Conservation (phyloP, 2,329 filamentous ascomycete species). For the Fusarium sp. region DNA sequence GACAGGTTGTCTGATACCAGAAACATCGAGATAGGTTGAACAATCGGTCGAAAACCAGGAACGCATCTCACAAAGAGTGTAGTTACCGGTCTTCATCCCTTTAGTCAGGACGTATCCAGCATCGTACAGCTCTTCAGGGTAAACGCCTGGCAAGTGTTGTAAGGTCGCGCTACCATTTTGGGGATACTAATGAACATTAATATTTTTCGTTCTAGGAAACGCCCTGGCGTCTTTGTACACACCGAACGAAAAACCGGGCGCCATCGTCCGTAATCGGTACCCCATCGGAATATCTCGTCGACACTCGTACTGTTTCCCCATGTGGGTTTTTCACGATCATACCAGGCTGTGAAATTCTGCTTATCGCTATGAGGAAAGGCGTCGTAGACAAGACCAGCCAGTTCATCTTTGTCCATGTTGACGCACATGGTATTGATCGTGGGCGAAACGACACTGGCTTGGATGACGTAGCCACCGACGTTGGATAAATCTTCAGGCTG, state of each 20-base stretch:
- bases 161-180: neutral
- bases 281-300: neutral
- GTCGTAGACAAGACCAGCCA: neutral
- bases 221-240: neutral
- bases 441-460: neutral
- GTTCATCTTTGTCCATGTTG: neutral
- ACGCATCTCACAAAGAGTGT: neutral
- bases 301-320: neutral
- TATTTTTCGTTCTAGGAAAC: too few species aligned
- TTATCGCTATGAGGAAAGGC: neutral
- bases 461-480: neutral
- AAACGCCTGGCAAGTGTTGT: neutral
- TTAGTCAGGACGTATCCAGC: neutral
- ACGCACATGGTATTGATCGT: neutral
- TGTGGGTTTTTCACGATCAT: neutral
- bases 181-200: neutral
- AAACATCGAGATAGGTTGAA: neutral
- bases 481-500: neutral
- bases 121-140: too few species aligned
- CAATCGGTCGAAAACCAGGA: neutral
- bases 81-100: neutral
- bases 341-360: neutral
- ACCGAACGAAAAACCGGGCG: neutral
- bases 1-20: neutral
- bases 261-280: neutral